A percentile compares a stretch with the other conserved stretches of the same genome.
Evolutionary conservation across 148 eudicot species (phyloP).

Genomic region (Pharnaceum exiguum): DNA sequence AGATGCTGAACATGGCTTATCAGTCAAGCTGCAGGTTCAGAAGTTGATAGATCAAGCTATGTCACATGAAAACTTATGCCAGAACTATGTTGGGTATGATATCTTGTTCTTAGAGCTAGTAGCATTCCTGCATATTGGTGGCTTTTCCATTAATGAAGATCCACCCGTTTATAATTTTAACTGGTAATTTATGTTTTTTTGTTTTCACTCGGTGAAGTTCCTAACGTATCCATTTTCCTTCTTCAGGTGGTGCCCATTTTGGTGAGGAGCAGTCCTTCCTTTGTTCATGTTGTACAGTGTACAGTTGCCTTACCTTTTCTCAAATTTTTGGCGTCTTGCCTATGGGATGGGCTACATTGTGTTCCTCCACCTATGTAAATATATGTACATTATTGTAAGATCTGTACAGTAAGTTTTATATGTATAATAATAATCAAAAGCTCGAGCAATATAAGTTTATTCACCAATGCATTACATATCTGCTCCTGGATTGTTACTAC

Average conservation of each 20-base stretch:
- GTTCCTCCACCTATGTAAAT: too few species aligned
- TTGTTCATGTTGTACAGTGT: constrained; percentile 17
- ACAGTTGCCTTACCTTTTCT: not conserved
- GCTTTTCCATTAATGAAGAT: not conserved
- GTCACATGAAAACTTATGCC: constrained; percentile 93
- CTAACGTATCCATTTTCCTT: not conserved
- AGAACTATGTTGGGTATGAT: constrained; percentile 96
- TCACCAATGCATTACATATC: too few species aligned
- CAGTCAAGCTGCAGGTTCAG: constrained; percentile 92
- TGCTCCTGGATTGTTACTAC: too few species aligned
- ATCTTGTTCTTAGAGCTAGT: constrained; percentile 1
- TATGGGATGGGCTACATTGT: not conserved
- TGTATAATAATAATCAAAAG: too few species aligned
- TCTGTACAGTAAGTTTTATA: too few species aligned
- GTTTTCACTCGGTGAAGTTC: not conserved
- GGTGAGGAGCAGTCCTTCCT: constrained; percentile 35
- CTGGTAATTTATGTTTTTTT: too few species aligned
- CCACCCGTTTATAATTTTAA: too few species aligned
- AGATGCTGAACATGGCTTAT: constrained; percentile 87
- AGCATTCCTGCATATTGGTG: not conserved
- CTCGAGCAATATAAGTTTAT: too few species aligned
- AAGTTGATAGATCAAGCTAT: constrained; percentile 93
- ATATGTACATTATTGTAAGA: too few species aligned
- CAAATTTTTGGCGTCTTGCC: not conserved
- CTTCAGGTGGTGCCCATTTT: constrained; percentile 96